Conservation (phyloP, 257 asterid genomes). For the Solanum clarkiae region DNA sequence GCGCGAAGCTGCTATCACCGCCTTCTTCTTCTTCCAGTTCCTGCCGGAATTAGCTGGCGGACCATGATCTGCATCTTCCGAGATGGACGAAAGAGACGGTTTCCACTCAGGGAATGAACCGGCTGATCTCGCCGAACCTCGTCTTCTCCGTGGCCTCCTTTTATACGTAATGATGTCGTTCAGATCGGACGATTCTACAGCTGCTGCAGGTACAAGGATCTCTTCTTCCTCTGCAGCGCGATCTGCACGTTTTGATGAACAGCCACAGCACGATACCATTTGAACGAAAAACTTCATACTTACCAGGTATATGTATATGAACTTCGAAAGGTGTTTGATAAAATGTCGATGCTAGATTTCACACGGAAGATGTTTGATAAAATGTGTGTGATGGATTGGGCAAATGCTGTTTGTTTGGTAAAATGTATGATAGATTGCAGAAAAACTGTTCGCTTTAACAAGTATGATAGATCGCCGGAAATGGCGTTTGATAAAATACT, state of each 20-base stretch:
- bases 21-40: background rate
- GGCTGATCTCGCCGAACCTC: background rate
- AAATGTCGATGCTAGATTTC: background rate
- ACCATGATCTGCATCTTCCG: background rate
- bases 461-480: background rate
- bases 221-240: background rate
- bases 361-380: background rate
- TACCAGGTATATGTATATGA: background rate
- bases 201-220: background rate
- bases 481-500: background rate
- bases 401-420: background rate
- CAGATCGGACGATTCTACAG: background rate
- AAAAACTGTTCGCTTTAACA: too few relatives aligned
- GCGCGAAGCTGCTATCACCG: background rate
- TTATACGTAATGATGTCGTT: background rate
- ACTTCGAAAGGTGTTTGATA: background rate
- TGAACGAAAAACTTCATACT: background rate
- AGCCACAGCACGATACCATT: background rate
- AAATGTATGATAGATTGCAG: background rate
- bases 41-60: background rate
- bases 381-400: background rate
- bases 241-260: background rate
- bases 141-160: background rate
- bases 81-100: background rate
- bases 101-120: background rate